Evolutionary conservation across 345 rosid species (phyloP), one percentile per base, ranked within the genome.

Genomic region (Passiflora organensis): DNA sequence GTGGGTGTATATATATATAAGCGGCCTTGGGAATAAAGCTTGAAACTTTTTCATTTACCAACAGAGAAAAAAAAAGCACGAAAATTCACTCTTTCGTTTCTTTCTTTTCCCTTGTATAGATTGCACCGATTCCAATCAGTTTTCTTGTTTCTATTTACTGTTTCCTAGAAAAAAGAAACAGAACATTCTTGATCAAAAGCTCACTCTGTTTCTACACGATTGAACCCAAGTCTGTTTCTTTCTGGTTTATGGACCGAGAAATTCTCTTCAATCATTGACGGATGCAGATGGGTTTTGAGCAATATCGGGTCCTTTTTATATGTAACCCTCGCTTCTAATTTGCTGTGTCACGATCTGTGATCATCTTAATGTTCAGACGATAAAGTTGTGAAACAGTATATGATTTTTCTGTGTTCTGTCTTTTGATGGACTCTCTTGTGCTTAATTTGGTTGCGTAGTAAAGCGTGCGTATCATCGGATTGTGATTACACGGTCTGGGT

Each of bases 251-350:
- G 62, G 65, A 50, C 51, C 59, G 53, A 57, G 65, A 47, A 60
- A 43, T 56, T 63, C 57, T 59, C 58, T 54, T 64, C 65, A 52
- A 36, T 75, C 69, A 56, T 69, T 59, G 65, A 56, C 66, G 36
- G 75, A 69, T 80, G 81, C 76, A 63, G 76, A 76, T 76, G 77
- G 79, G 72, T 55, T 67, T 78, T 65, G 66, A 57, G 56, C 76
- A 72, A 78, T 69, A 71, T 8, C 13, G 66, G 69, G 56, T 63
- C 53, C 67, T 34, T 47, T 21, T 56, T 10, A 70, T 73, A 70
- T 66, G 79, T 79, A 74, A 78, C 77, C 55, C 57, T 54, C 72
- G 48, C 67, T 63, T 52, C 56, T 57, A 19, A 55, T 39, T 61
- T n/a, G 2, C 47, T 53, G n/a, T 58, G 53, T 53, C 66, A 73